Evolutionary conservation across 2,329 filamentous ascomycete genomes (phyloP), one percentile per base, ranked within the genome.

Genomic region (Xylaria multiplex): DNA sequence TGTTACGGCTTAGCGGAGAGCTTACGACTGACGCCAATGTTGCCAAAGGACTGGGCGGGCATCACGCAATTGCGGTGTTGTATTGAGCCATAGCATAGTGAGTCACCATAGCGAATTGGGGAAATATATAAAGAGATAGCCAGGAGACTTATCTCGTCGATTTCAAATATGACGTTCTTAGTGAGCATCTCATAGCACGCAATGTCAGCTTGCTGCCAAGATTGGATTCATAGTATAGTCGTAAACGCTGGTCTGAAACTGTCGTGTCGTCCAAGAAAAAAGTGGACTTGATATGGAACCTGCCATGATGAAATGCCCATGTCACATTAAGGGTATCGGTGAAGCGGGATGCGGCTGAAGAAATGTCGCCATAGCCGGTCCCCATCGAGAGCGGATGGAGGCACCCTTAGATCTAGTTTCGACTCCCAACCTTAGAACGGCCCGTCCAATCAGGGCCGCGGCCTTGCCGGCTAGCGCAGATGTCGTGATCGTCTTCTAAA

Each of bases 401-500:
- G 37, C 4, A 40, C 11, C 4, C 37, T 40, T 40, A 40, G 37
- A 60, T 65, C 37, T 14, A 45, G 53, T 59, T n/a, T 59, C 42
- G 42, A 62, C 45, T 54, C 42, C 50, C 67, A 64, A 65, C 66
- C 40, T 48, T 46, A 59, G 53, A 30, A 40, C 27, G 30, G 40
- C 48, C 59, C 46, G 56, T 50, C 75, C 76, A 77, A 77, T 77
- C 71, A 77, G 52, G 56, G 48, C 7, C n/a, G 56, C 63, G 62
- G 66, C 60, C 70, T 63, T 68, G 59, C 64, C 43, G 69, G 66
- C 67, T 80, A 79, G 78, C 74, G 77, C 67, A 69, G 75, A 79
- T 79, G 73, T 77, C 77, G 77, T 79, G 77, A 79, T 79, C 73
- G 59, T 63, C 72, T 68, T 73, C 71, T 70, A 73, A 74, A 75